Base-by-base conservation (phyloP, 768 basidiomycete genomes). In the Leccinum aurantiacum region DNA sequence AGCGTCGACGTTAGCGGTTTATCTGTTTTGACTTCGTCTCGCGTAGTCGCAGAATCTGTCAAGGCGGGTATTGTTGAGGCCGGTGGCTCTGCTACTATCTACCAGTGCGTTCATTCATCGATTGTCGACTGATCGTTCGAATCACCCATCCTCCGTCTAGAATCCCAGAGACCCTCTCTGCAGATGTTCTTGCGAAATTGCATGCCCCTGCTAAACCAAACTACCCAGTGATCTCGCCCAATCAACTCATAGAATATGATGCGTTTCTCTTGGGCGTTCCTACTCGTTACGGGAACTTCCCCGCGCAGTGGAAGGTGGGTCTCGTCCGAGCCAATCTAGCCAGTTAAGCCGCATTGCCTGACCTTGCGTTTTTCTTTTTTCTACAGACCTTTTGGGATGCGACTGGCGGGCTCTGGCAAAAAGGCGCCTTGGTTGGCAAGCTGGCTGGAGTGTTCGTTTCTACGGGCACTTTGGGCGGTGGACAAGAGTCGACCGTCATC, bases 161-260 rank as follows among this genome's bases (percentile, higher is more conserved):
- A 72, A 82, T 95, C 59, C 71, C 84, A 53, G 93, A 95, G 76
- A 95, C 92, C 3, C 87, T 96, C 57, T 65, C 88, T 3, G 68
- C 77, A 7, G 90, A 91, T 10, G 67, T 93, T 54, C 80, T 94
- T 54, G 66, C 69, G 51, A 82, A 82, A 70, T 82, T 96, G 84
- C 74, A 86, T 62, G 90, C 89, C 2, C 83, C 88, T 4, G 69
- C 86, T 4, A 91, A 90, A 69, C 84, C 84, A 49, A 72, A 79
- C 61, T 92, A 92, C 74, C 69, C 69, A 9, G 3, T 65, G 56
- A 56, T 73, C 5, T 15, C 56, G 3, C 37, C 57, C 14, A 56
- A 35, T 0, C 24, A 70, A 13, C 47, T 74, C 49, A 22, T 55
- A 35, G 56, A 71, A 10, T 75, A 60, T 13, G 73, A 73, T 51